Conservation (phyloP, 805 yeast genomes). For the Kluyveromyces siamensis region DNA sequence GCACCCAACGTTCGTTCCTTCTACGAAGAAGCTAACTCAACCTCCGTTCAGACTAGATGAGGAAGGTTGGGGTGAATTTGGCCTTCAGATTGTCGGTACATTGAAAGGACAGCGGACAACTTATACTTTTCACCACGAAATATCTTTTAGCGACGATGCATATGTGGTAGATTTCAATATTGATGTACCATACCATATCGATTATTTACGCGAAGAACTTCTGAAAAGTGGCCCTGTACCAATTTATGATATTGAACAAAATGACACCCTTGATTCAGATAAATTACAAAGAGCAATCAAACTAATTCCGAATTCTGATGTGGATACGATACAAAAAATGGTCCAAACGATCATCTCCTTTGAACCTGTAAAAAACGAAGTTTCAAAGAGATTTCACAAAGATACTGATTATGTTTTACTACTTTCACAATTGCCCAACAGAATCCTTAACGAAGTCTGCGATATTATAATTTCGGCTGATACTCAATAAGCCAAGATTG, state of each 20-base stretch:
- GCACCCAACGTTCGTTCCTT: constrained; percentile 88
- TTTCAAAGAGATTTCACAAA: constrained; percentile 11
- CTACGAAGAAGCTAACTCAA: constrained; percentile 60
- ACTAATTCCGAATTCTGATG: constrained; percentile 12
- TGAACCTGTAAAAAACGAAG: constrained; percentile 17
- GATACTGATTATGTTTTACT: constrained; percentile 16
- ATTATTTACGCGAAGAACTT: constrained; percentile 54
- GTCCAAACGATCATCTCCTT: constrained; percentile 17
- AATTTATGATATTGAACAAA: constrained; percentile 34
- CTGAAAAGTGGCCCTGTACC: constrained; percentile 73
- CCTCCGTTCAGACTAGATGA: constrained; percentile 81
- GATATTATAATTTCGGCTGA: background rate
- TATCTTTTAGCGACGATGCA: constrained; percentile 66
- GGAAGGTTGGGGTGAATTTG: constrained; percentile 97
- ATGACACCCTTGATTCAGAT: constrained; percentile 21
- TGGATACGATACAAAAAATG: constrained; percentile 18
- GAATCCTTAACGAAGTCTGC: constrained; percentile 10
- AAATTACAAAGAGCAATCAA: constrained; percentile 16
- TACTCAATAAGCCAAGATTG: background rate
- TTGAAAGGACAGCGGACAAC: constrained; percentile 46
- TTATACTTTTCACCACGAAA: constrained; percentile 50
- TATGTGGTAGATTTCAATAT: constrained; percentile 70
- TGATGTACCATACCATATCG: constrained; percentile 62
- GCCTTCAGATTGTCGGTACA: constrained; percentile 65
- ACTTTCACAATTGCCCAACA: constrained; percentile 21